These are phyloP conservation scores for Hanseniaspora singularis DNA, from an alignment of 805 yeast species.

Conservation along the genomic window DNA sequence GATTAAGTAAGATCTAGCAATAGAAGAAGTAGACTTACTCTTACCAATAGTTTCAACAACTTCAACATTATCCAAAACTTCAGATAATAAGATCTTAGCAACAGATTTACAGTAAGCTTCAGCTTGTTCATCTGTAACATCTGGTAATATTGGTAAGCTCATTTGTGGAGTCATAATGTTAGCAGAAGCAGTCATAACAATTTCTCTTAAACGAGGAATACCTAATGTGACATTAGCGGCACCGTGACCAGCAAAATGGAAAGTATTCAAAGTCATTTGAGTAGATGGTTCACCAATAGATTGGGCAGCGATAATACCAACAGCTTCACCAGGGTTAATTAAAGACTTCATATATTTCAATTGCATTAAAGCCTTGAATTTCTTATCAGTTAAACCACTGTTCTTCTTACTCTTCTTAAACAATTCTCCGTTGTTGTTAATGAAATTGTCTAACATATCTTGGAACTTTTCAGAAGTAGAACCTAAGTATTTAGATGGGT, in stretches of 20 bases:
- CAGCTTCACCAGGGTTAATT: constrained; percentile 93
- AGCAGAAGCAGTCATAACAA: constrained; percentile 97
- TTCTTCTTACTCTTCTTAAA: constrained; percentile 43
- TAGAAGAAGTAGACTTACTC: constrained; percentile 34
- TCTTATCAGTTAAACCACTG: constrained; percentile 49
- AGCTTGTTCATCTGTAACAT: constrained; percentile 75
- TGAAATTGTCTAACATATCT: constrained; percentile 59
- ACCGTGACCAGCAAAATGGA: constrained; percentile 99
- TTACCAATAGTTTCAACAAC: constrained; percentile 83
- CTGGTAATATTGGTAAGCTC: constrained; percentile 75
- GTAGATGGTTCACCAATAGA: constrained; percentile 99
- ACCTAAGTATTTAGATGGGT: constrained; percentile 84
- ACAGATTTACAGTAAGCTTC: constrained; percentile 87
- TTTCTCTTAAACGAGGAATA: constrained; percentile 99
- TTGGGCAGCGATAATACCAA: constrained; percentile 96
- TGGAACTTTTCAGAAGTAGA: constrained; percentile 86
- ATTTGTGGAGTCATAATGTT: constrained; percentile 96
- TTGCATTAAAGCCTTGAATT: constrained; percentile 94
- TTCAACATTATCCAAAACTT: constrained; percentile 69
- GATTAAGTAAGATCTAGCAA: constrained; percentile 63
- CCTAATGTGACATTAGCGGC: constrained; percentile 99
- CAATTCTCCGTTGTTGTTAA: constrained; percentile 41
- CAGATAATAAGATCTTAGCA: constrained; percentile 72
- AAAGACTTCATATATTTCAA: constrained; percentile 94
- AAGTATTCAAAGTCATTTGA: constrained; percentile 93